Evolutionary conservation across 139 green algal genomes (phyloP), one percentile per base, ranked within the genome.

Genomic region (Pleodorina starrii): DNA sequence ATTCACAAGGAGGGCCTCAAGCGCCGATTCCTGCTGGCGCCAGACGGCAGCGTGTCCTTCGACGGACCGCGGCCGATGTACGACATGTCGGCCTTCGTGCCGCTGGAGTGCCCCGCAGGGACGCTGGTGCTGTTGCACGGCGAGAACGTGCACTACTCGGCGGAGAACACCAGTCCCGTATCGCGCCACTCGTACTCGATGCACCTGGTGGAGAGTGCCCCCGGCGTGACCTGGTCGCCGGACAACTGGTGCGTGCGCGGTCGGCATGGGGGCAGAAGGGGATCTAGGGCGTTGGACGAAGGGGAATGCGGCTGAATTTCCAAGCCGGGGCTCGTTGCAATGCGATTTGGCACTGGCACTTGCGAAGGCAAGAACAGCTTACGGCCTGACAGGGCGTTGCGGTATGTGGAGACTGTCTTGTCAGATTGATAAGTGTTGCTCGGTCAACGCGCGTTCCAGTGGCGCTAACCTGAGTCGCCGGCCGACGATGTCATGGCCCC

Each of bases 41-140:
- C 46, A 10, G 89, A 94, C 40, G 87, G 89, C 82, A 83, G 46
- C 19, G 84, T 91, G 25, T n/a, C 51, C 0, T 93, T 97, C 90
- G 90, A 96, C 57, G 84, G 46, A 3, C 77, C 90, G 46, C n/a
- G 86, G 14, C 88, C 89, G 0, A 50, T 54, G 1, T 95, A 94
- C 68, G 92, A 96, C n/a, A 76, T 97, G 42, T 69, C 82, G 0
- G 48, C 87, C 9, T 98, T 98, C 85, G 91, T 92, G 69, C 96
- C 97, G 0, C 79, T 99, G 16, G 94, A 97, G 87, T 95, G 96
- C 48, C 57, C 81, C 10, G 95, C 95, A 6, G 97, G 97, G 21
- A 95, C 95, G 3, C 88, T 99, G 35, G 96, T 99, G 84, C 88
- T 99, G 82, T 89, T 99, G 80, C 97, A 99, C 89, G 97, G 96